phyloP scores from a whole-genome alignment of 768 basidiomycete species.

The Amanita jacksonii region DNA sequence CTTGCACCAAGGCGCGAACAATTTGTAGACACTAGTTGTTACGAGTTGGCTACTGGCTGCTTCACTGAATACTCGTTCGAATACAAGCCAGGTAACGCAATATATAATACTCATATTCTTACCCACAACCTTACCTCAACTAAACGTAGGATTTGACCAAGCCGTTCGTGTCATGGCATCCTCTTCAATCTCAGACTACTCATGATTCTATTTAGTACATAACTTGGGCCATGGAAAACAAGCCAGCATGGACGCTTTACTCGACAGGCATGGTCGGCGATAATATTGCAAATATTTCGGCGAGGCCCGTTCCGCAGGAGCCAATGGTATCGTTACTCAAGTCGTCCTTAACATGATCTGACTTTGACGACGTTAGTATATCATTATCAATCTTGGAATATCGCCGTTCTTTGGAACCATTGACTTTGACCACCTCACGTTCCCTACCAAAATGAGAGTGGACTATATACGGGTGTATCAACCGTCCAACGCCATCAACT shows the following conservation, averaged over 20 bases:
- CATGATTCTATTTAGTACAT: conserved; percentile 45
- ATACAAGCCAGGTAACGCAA: conserved; percentile 53
- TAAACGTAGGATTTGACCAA: conserved; percentile 40
- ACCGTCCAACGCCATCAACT: conserved; percentile 52
- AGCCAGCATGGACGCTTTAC: conserved; percentile 62
- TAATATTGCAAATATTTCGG: conserved; percentile 45
- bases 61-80: conserved; percentile 74
- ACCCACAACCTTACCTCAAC: no score
- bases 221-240: conserved; percentile 59
- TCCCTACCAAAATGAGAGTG: conserved; percentile 67
- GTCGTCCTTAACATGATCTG: conserved; percentile 1
- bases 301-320: conserved; percentile 69
- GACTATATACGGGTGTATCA: conserved; percentile 94
- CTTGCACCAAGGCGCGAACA: neutral
- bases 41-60: conserved; percentile 43
- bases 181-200: neutral
- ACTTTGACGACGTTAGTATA: conserved; percentile 38
- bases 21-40: conserved; percentile 56
- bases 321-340: conserved; percentile 50
- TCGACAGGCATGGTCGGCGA: conserved; percentile 53
- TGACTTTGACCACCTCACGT: conserved; percentile 59
- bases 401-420: conserved; percentile 67
- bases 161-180: conserved; percentile 31
- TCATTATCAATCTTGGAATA: conserved; percentile 81
- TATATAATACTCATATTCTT: no score